phyloP scores from a whole-genome alignment of 2,329 filamentous ascomycete genomes.

The Teratosphaeria zuluensis region DNA sequence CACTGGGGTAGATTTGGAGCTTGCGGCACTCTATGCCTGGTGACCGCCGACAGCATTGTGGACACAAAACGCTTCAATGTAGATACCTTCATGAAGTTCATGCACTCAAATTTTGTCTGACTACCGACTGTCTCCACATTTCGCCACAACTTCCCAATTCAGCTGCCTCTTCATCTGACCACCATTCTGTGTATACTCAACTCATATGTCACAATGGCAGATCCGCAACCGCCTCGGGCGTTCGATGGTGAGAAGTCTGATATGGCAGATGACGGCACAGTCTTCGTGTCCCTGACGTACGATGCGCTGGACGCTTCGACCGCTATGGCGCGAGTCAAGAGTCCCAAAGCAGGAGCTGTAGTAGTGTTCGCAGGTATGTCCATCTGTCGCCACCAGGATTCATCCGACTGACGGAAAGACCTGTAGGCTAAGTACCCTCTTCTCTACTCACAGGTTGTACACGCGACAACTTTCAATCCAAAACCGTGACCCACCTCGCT shows the following conservation, averaged over 20 bases:
- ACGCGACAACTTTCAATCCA: conserved; percentile 61
- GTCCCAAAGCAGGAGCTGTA: conserved; percentile 63
- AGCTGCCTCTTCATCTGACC: no score
- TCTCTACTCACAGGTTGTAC: conserved; percentile 38
- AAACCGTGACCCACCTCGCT: conserved; percentile 62
- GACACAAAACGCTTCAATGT: no score
- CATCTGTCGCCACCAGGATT: not conserved
- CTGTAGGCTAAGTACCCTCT: conserved; percentile 15
- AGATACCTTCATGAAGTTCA: no score
- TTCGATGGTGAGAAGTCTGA: conserved; percentile 21
- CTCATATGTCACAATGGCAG: not conserved
- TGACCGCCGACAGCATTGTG: no score
- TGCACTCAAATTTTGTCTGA: no score
- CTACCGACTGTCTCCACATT: no score
- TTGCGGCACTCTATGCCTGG: no score
- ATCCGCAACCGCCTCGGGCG: not conserved
- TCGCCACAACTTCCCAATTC: no score
- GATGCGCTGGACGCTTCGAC: conserved; percentile 47
- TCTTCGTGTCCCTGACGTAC: conserved; percentile 61
- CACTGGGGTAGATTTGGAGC: no score
- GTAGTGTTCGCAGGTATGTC: conserved; percentile 61
- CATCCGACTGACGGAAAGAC: conserved; percentile 1
- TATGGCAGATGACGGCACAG: conserved; percentile 33
- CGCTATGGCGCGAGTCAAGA: conserved; percentile 59
- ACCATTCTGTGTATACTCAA: no score